Evolutionary conservation across 163 green algal species (phyloP).

Genomic region (Volvox carteri): DNA sequence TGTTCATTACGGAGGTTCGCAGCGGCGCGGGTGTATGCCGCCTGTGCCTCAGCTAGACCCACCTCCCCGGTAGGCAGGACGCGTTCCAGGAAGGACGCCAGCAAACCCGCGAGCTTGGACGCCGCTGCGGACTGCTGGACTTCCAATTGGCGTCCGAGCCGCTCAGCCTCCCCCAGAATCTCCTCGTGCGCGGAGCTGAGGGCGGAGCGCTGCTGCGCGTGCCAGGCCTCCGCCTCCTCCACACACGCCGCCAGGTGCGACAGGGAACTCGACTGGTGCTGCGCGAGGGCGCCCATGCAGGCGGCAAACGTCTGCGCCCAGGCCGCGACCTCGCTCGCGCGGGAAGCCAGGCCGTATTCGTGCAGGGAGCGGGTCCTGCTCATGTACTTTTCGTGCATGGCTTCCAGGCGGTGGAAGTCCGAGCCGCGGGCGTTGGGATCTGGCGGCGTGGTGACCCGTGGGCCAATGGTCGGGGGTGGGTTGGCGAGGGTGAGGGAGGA

Average conservation of each 20-base stretch:
- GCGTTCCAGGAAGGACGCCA: conserved; percentile 44
- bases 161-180: conserved; percentile 13
- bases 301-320: conserved; percentile 49
- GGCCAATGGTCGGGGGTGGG: background rate
- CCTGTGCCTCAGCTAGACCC: conserved; percentile 46
- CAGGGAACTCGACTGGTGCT: conserved; percentile 47
- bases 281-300: conserved; percentile 51
- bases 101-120: conserved; percentile 28
- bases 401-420: conserved; percentile 49
- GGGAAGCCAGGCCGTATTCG: conserved; percentile 28
- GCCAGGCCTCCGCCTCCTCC: conserved; percentile 54
- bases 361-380: conserved; percentile 18
- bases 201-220: conserved; percentile 22
- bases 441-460: background rate
- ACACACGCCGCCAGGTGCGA: conserved; percentile 36
- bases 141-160: conserved; percentile 36
- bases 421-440: conserved; percentile 36
- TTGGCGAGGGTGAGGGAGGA: background rate
- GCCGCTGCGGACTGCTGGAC: background rate
- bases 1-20: conserved; percentile 43
- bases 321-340: conserved; percentile 1
- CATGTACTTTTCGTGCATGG: conserved; percentile 59
- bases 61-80: conserved; percentile 46
- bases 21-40: conserved; percentile 26
- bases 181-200: background rate